phyloP scores from a whole-genome alignment of 176 grass and related monocot species.

The Alloteropsis semialata region DNA sequence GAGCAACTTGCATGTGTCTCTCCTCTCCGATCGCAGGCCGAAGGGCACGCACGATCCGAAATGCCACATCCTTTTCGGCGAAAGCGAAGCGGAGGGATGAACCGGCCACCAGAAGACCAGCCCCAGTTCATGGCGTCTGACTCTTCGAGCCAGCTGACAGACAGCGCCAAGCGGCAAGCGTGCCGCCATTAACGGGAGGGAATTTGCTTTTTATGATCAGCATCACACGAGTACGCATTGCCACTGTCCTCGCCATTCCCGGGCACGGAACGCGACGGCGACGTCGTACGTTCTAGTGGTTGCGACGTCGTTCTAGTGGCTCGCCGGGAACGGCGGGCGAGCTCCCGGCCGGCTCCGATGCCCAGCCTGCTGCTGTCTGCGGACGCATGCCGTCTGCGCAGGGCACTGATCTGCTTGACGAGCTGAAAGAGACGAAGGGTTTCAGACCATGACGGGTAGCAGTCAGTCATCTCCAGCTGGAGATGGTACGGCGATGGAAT shows the following conservation, averaged over 20 bases:
- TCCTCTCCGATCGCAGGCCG: not conserved
- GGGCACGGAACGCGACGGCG: not conserved
- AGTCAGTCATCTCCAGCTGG: not conserved
- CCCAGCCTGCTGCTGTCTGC: not conserved
- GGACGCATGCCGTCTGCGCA: not conserved
- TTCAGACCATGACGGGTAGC: not conserved
- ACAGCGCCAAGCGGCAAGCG: not conserved
- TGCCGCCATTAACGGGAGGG: not conserved
- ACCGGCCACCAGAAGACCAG: not conserved
- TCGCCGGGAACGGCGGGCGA: not conserved
- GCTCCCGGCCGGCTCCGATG: not conserved
- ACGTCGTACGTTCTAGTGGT: not conserved
- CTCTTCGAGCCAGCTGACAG: not conserved
- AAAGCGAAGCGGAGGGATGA: not conserved
- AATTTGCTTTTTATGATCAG: not conserved
- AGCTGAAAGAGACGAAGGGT: not conserved
- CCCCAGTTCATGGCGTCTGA: not conserved
- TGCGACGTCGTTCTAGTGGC: not conserved
- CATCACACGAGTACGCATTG: no score
- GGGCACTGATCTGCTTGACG: not conserved
- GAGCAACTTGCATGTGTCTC: not conserved
- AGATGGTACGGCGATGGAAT: not conserved
- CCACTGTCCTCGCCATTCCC: not conserved
- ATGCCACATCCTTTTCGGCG: not conserved
- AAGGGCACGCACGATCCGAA: conserved; percentile 1